These are phyloP conservation scores for Pythium myriotylum DNA, from an alignment of 352 stramenopile species.

Conservation along the genomic window DNA sequence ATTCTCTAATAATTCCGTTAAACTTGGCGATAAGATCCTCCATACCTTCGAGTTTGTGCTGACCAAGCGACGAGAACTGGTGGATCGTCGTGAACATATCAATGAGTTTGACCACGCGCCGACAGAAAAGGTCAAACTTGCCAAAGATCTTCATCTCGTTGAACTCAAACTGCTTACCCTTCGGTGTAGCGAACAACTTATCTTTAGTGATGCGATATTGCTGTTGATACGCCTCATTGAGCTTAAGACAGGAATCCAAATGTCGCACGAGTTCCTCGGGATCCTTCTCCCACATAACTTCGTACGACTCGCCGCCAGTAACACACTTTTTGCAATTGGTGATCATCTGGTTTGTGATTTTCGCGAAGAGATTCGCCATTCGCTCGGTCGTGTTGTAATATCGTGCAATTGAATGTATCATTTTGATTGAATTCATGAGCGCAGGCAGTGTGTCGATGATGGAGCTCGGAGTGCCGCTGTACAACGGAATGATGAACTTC, in stretches of 20 bases:
- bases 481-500: conserved; percentile 92
- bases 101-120: conserved; percentile 98
- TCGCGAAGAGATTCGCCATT: conserved; percentile 96
- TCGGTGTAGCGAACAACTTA: conserved; percentile 94
- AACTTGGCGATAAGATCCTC: conserved; percentile 93
- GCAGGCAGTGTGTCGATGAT: conserved; percentile 98
- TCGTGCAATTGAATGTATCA: conserved; percentile 98
- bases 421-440: conserved; percentile 99
- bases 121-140: conserved; percentile 98
- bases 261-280: conserved; percentile 94
- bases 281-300: conserved; percentile 95
- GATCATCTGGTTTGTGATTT: conserved; percentile 99
- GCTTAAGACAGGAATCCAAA: conserved; percentile 96
- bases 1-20: conserved; percentile 96
- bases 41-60: conserved; percentile 94
- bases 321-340: conserved; percentile 97
- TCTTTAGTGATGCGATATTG: conserved; percentile 98
- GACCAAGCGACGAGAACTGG: conserved; percentile 92
- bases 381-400: conserved; percentile 99
- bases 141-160: conserved; percentile 99
- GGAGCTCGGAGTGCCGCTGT: conserved; percentile 93
- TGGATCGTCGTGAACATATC: conserved; percentile 99
- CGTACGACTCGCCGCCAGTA: conserved; percentile 77
- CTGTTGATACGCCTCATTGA: conserved; percentile 98
- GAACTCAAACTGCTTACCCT: conserved; percentile 99